Conservation (phyloP, 495 filamentous ascomycete species). For the Hypoxylon subgilvum region DNA sequence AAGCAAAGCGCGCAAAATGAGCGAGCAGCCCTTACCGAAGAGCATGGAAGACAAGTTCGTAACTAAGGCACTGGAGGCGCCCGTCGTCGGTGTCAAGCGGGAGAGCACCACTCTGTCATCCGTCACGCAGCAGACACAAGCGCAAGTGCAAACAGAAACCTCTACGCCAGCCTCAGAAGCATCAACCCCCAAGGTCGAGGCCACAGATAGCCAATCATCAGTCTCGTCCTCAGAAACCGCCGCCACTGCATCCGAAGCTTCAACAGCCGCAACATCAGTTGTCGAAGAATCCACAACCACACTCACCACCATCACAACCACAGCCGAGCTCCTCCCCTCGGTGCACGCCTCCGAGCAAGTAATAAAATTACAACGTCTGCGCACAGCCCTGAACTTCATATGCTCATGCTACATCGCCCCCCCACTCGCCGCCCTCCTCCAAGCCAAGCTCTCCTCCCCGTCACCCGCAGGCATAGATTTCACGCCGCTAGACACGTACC, state of each 20-base stretch:
- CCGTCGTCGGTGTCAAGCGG: slow-evolving; percentile 67
- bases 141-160: slow-evolving; percentile 4
- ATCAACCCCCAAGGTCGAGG: slow-evolving; percentile 37
- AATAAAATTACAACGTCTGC: slow-evolving; percentile 69
- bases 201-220: slow-evolving; percentile 49
- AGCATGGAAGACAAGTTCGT: slow-evolving; percentile 91
- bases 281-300: slow-evolving; percentile 36
- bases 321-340: slow-evolving; percentile 48
- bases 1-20: slow-evolving; percentile 74
- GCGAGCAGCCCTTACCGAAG: slow-evolving; percentile 65
- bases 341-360: slow-evolving; percentile 59
- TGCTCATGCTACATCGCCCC: slow-evolving; percentile 71
- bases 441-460: slow-evolving; percentile 51
- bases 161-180: slow-evolving; percentile 19
- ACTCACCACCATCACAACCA: slow-evolving; percentile 9
- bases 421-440: slow-evolving; percentile 55
- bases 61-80: slow-evolving; percentile 72
- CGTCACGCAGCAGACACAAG: slow-evolving; percentile 40
- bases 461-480: slow-evolving; percentile 63
- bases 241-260: slow-evolving; percentile 49
- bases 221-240: slow-evolving; percentile 44
- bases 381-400: slow-evolving; percentile 78
- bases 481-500: slow-evolving; percentile 67
- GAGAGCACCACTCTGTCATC: slow-evolving; percentile 45
- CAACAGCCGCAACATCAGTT: slow-evolving; percentile 52